Percentiles rank a stretch among this genome's conserved stretches.
Conservation (phyloP, 1,284 basidiomycete species). For the Austroboletus novae-zelandiae region DNA sequence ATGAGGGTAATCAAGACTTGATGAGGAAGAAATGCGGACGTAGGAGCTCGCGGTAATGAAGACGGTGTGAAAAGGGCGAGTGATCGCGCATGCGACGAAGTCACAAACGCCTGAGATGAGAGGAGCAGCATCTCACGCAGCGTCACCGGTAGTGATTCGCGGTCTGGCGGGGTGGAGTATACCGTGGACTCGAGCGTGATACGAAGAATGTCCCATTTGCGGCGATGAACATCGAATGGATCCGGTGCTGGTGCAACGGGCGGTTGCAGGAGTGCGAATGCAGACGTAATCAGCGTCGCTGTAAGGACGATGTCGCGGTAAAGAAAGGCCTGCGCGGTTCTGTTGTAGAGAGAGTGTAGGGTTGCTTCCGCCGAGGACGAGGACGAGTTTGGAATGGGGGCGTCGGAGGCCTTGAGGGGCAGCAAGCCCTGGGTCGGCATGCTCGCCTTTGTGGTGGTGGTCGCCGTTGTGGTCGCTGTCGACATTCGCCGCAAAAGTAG, state of each 20-base stretch:
- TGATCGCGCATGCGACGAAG: conserved; percentile 59
- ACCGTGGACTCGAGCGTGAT: conserved; percentile 77
- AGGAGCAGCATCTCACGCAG: conserved; percentile 53
- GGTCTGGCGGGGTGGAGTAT: conserved; percentile 53
- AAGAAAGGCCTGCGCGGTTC: conserved; percentile 73
- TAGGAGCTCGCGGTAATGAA: conserved; percentile 36
- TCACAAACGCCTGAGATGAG: conserved; percentile 57
- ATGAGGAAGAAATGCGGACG: conserved; percentile 59
- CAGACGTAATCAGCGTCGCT: conserved; percentile 61
- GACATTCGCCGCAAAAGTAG: conserved; percentile 17
- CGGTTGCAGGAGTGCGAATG: conserved; percentile 58
- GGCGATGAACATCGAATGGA: conserved; percentile 50
- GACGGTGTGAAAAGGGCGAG: conserved; percentile 62
- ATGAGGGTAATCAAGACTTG: conserved; percentile 67
- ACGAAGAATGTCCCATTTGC: conserved; percentile 81
- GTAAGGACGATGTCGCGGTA: conserved; percentile 65
- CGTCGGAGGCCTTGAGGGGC: conserved; percentile 25
- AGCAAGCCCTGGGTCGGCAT: conserved; percentile 29
- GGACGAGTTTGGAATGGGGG: not conserved
- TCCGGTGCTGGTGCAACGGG: conserved; percentile 43
- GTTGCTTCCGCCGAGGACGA: conserved; percentile 40
- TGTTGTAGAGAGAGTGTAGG: conserved; percentile 66
- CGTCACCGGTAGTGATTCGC: conserved; percentile 45
- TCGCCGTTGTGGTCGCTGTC: conserved; percentile 23
- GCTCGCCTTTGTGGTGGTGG: conserved; percentile 16